These are phyloP conservation scores for Ciborinia camelliae DNA, from an alignment of 2,329 filamentous ascomycete species.

Conservation along the genomic window DNA sequence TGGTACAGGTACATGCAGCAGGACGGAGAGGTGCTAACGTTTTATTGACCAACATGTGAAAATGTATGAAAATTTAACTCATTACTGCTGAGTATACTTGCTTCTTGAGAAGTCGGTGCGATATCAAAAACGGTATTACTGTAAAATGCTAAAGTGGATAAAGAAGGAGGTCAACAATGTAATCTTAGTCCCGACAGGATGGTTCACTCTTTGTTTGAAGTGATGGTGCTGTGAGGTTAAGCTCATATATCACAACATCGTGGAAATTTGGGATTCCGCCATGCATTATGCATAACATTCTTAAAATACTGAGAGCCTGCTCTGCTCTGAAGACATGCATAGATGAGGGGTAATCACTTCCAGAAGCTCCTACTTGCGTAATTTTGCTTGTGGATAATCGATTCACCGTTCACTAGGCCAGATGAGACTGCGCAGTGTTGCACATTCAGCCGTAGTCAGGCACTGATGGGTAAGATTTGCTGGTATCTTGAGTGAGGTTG, in stretches of 20 bases:
- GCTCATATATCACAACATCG: too few species aligned
- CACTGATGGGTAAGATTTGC: neutral
- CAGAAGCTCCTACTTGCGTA: neutral
- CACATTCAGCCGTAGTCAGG: constrained; percentile 7
- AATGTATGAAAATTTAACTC: neutral
- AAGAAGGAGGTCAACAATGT: neutral
- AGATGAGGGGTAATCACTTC: neutral
- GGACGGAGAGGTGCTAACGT: neutral
- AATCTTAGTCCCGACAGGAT: neutral
- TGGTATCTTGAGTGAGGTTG: neutral
- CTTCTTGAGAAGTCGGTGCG: neutral
- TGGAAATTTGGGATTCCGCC: neutral
- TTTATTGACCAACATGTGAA: neutral
- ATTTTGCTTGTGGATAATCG: neutral
- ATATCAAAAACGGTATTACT: neutral
- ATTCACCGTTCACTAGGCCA: neutral
- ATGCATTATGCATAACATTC: constrained; percentile 14
- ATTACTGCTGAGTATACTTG: neutral
- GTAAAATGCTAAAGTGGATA: neutral
- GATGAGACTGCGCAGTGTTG: neutral
- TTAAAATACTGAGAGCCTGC: neutral
- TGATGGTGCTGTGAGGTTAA: too few species aligned
- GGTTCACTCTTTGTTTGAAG: constrained; percentile 6
- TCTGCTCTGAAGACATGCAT: neutral
- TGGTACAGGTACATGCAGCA: constrained; percentile 5